Base-by-base conservation (phyloP, 2,329 filamentous ascomycete species). In the Aspergillus alliaceus region DNA sequence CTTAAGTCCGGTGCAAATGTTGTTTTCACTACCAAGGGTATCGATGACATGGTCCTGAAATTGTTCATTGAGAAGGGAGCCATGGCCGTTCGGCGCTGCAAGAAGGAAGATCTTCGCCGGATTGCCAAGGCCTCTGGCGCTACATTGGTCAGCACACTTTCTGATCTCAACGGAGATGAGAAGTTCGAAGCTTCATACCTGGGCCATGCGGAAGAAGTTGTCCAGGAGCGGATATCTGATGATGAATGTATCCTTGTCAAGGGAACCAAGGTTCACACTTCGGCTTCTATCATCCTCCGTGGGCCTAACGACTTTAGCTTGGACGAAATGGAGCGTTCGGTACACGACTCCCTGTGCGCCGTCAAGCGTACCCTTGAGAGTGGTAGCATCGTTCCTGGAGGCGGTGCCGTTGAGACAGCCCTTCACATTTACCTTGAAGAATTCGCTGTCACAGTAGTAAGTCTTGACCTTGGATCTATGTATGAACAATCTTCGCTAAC, bases 351-450 rank as follows among this genome's bases (percentile, higher is more conserved):
- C 14, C 84, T 99, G 47, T 97, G 91, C 65, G 95, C 95, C 47
- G 93, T 99, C 63, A 99, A 99, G 87, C 87, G 95, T 67, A 97
- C 95, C 3, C 83, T 99, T 7, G 95, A 99, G 80, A 96, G 91
- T 71, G 95, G 95, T 69, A 93, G 90, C 78, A 96, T 99, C 64
- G 95, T 99, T 37, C 95, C 95, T 15, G 95, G 95, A 64, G 95
- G 95, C 64, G 95, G 93, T 72, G 95, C 95, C 42, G 93, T 97
- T 22, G 95, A 99, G 82, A 98, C 95, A n/a, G 95, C 95, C 49
- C 85, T 99, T 64, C 95, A 98, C 81, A 99, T 99, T 74, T 99
- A 98, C 80, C 86, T 99, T 32, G 95, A 99, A 80, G 95, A 99
- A 78, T 99, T 96, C 77, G 95, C 95, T 53, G 93, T 95, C 68